phyloP scores from a whole-genome alignment of 306 rosid species.

The Dalbergia oliveri region DNA sequence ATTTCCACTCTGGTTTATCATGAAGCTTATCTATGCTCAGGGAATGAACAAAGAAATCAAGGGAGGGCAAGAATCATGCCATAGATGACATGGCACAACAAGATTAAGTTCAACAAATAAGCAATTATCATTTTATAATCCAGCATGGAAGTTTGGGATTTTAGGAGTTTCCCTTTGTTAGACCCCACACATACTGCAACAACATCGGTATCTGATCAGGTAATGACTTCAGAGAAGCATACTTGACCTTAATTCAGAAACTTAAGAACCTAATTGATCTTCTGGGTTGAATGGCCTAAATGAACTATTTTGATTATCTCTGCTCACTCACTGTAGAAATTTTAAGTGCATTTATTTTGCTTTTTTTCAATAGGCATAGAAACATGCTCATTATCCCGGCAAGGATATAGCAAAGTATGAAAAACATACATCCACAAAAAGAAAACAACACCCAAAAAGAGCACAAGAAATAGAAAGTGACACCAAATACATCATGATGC shows the following conservation, averaged over 20 bases:
- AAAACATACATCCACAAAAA: too few species aligned
- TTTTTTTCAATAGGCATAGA: not conserved
- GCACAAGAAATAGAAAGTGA: too few species aligned
- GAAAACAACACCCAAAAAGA: too few species aligned
- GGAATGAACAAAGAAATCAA: not conserved
- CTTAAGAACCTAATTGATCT: not conserved
- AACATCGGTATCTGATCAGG: not conserved
- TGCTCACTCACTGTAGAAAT: not conserved
- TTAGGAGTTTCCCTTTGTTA: not conserved
- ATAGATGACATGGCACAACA: conserved; percentile 19
- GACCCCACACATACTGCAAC: not conserved
- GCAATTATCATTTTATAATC: conserved; percentile 14
- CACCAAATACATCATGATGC: too few species aligned
- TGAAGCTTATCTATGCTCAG: not conserved
- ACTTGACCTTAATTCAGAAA: not conserved
- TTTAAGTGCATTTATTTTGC: not conserved
- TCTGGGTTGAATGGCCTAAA: not conserved
- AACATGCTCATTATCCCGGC: too few species aligned
- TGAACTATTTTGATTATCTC: not conserved
- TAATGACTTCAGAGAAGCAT: conserved; percentile 7
- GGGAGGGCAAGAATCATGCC: not conserved
- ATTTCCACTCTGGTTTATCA: not conserved
- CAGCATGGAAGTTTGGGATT: not conserved
- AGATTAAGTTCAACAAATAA: not conserved
- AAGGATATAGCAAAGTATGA: too few species aligned